Conservation (phyloP, 495 filamentous ascomycete species). For the Antarctomyces pellizariae region DNA sequence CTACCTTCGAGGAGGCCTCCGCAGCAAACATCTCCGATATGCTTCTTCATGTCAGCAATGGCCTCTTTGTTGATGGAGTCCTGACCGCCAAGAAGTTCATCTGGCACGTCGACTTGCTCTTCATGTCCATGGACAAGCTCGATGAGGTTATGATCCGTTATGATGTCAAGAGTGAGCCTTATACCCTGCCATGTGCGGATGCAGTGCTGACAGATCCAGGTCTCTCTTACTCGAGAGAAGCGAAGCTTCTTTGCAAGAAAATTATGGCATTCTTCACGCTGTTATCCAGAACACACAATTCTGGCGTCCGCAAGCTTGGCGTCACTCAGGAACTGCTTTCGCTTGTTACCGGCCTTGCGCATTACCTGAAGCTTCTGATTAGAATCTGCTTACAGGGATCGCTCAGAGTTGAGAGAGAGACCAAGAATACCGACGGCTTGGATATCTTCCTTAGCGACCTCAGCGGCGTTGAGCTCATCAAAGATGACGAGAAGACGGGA, state of each 20-base stretch:
- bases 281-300: conserved; percentile 81
- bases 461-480: conserved; percentile 43
- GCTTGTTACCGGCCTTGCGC: conserved; percentile 85
- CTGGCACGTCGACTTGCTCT: conserved; percentile 81
- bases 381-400: conserved; percentile 89
- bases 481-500: conserved; percentile 45
- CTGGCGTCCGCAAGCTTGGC: conserved; percentile 63
- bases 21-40: conserved; percentile 98
- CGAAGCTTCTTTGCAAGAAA: conserved; percentile 96
- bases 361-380: conserved; percentile 95
- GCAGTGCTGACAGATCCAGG: no score
- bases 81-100: conserved; percentile 95
- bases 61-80: conserved; percentile 84
- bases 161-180: conserved; percentile 51
- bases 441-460: conserved; percentile 63
- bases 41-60: conserved; percentile 97
- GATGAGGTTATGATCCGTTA: conserved; percentile 44
- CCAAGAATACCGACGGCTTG: conserved; percentile 45
- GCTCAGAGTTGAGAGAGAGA: conserved; percentile 73
- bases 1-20: conserved; percentile 90
- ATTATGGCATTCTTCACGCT: conserved; percentile 95
- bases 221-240: conserved; percentile 76
- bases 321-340: conserved; percentile 93
- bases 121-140: conserved; percentile 67
- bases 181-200: no score